These are phyloP conservation scores for Garcia nutans DNA, from an alignment of 345 rosid species.

Conservation along the genomic window DNA sequence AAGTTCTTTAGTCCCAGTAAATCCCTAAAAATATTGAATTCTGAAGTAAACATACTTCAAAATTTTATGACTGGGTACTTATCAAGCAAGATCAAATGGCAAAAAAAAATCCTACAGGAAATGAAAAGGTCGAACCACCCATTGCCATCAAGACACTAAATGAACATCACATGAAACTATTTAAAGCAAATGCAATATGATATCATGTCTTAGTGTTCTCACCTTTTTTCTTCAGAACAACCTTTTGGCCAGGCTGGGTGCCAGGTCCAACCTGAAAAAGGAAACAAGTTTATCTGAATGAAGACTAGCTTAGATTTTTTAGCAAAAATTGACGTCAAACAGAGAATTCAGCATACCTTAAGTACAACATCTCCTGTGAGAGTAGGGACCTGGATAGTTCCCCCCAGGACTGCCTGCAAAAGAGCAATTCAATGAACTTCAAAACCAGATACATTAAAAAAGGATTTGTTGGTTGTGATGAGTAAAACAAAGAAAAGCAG, in stretches of 20 bases:
- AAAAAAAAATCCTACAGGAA: background rate
- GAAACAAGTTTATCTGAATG: background rate
- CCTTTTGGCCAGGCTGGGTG: slow-evolving; percentile 98
- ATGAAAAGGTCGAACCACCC: background rate
- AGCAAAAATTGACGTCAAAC: background rate
- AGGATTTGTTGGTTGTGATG: background rate
- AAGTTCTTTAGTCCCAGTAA: background rate
- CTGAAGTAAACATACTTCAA: background rate
- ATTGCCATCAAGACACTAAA: background rate
- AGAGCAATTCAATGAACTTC: slow-evolving; percentile 11
- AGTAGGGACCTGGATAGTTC: slow-evolving; percentile 95
- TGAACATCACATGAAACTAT: slow-evolving; percentile 1
- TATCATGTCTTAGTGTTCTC: slow-evolving; percentile 16
- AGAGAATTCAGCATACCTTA: slow-evolving; percentile 53
- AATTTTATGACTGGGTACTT: background rate
- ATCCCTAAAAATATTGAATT: background rate
- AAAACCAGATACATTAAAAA: background rate
- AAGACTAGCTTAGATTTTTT: background rate
- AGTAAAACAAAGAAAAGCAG: slow-evolving; percentile 4
- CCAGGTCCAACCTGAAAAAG: slow-evolving; percentile 81
- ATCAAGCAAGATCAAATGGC: background rate
- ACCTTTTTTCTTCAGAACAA: slow-evolving; percentile 96
- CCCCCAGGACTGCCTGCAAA: slow-evolving; percentile 93
- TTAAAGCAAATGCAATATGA: background rate
- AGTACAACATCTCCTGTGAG: slow-evolving; percentile 96